Conservation (phyloP, 2,329 filamentous ascomycete species). For the Neonectria punicea region DNA sequence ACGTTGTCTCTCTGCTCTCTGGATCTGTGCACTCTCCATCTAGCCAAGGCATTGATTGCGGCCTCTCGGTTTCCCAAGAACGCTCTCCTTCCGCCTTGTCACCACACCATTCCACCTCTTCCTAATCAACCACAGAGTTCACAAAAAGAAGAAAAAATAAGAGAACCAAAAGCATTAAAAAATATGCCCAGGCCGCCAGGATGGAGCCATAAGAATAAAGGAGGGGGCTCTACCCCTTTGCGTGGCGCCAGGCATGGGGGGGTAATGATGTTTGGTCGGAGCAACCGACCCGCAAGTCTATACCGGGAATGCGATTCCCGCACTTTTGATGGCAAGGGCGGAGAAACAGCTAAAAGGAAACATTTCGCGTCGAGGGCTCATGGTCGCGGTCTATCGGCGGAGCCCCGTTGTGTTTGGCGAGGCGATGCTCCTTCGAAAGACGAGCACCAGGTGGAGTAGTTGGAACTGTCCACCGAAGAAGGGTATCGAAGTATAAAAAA, state of each 20-base stretch:
- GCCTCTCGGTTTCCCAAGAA: slow-evolving; percentile 13
- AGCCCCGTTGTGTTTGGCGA: slow-evolving; percentile 13
- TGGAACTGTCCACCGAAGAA: slow-evolving; percentile 43
- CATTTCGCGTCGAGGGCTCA: slow-evolving; percentile 39
- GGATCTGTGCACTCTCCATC: slow-evolving; percentile 6
- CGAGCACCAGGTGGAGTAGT: slow-evolving; percentile 33
- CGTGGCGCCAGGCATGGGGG: slow-evolving; percentile 36
- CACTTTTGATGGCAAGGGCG: slow-evolving; percentile 35
- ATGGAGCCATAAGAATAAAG: slow-evolving; percentile 42
- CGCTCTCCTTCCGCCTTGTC: slow-evolving; percentile 30
- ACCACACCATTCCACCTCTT: slow-evolving; percentile 37
- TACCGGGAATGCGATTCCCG: slow-evolving; percentile 37
- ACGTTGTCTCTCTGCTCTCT: background rate
- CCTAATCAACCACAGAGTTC: slow-evolving; percentile 26
- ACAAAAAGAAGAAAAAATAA: slow-evolving; percentile 29
- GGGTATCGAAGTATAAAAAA: slow-evolving; percentile 48
- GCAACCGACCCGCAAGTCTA: slow-evolving; percentile 41
- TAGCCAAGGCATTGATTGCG: slow-evolving; percentile 33
- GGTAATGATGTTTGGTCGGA: slow-evolving; percentile 33
- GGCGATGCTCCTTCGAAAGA: background rate
- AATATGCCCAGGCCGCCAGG: slow-evolving; percentile 42
- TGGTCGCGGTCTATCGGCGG: slow-evolving; percentile 25
- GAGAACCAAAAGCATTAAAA: slow-evolving; percentile 35
- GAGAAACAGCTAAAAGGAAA: slow-evolving; percentile 35
- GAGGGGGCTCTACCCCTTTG: slow-evolving; percentile 42